Evolutionary conservation across 2,329 filamentous ascomycete genomes (phyloP).

Genomic region (Fusarium longipes): DNA sequence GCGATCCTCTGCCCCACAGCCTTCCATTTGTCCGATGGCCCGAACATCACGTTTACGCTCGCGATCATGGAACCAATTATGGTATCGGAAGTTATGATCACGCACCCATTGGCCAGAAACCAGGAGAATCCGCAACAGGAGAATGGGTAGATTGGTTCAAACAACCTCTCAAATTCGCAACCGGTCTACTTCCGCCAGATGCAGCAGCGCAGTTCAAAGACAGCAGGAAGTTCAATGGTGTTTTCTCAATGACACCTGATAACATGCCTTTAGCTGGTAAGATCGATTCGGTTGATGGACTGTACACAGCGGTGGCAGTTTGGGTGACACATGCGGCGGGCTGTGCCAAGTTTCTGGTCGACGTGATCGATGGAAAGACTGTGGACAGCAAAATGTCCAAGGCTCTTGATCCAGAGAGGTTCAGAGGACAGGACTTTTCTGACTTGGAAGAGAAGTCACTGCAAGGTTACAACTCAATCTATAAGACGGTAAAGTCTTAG

Average conservation of each 20-base stretch:
- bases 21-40: constrained; percentile 38
- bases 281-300: not conserved
- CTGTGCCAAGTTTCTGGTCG: constrained; percentile 29
- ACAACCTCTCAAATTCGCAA: constrained; percentile 24
- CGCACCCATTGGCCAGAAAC: constrained; percentile 16
- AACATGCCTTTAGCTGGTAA: constrained; percentile 42
- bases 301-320: constrained; percentile 37
- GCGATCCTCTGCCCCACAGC: not conserved
- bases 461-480: constrained; percentile 40
- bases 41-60: constrained; percentile 39
- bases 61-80: constrained; percentile 38
- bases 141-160: constrained; percentile 34
- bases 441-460: constrained; percentile 34
- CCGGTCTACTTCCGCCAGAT: constrained; percentile 17
- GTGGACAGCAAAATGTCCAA: constrained; percentile 15
- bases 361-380: constrained; percentile 17
- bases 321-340: constrained; percentile 43
- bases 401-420: constrained; percentile 37
- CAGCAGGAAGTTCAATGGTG: constrained; percentile 35
- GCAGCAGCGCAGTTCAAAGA: constrained; percentile 16
- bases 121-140: constrained; percentile 28
- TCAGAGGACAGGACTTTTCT: constrained; percentile 19
- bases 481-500: constrained; percentile 34
- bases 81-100: constrained; percentile 43
- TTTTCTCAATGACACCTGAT: constrained; percentile 45